Percentiles rank a stretch among this genome's conserved stretches.
Conservation (phyloP, 2,329 filamentous ascomycete species). For the Ophiostoma sp. region DNA sequence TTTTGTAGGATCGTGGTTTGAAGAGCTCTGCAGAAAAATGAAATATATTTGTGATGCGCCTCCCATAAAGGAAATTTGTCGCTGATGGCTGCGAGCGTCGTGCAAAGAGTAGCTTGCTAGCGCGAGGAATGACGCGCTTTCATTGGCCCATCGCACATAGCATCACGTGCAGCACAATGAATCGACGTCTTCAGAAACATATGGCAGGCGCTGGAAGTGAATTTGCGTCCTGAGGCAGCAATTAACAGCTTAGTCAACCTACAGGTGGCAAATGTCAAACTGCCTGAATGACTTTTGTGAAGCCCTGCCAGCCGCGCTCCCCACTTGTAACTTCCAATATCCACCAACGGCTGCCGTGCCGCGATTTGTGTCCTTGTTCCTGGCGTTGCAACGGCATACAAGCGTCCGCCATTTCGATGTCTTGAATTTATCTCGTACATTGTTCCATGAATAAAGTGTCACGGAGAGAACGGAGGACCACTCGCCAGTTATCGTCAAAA, state of each 20-base stretch:
- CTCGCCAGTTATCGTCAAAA: background rate
- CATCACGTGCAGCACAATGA: slow-evolving; percentile 17
- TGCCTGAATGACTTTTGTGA: background rate
- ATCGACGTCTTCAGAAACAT: background rate
- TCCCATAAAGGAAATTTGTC: slow-evolving; percentile 21
- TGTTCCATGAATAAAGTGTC: background rate
- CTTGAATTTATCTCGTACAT: background rate
- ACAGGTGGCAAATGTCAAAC: background rate
- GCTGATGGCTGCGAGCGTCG: background rate
- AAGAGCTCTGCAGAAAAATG: slow-evolving; percentile 8
- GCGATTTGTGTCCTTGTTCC: background rate
- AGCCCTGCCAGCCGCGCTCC: background rate
- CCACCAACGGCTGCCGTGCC: background rate
- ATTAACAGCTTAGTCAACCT: background rate
- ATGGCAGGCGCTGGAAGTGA: slow-evolving; percentile 12
- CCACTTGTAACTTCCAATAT: background rate
- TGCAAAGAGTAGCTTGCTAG: slow-evolving; percentile 14
- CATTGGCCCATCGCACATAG: slow-evolving; percentile 13
- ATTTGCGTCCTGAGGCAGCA: slow-evolving; percentile 19
- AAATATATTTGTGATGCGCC: slow-evolving; percentile 24
- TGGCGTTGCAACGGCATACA: background rate
- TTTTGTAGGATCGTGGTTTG: background rate
- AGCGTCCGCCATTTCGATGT: background rate
- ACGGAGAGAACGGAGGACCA: background rate
- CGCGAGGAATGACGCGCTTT: slow-evolving; percentile 25